These are phyloP conservation scores for Trametes cinnabarina DNA, from an alignment of 768 basidiomycete species.

Conservation along the genomic window DNA sequence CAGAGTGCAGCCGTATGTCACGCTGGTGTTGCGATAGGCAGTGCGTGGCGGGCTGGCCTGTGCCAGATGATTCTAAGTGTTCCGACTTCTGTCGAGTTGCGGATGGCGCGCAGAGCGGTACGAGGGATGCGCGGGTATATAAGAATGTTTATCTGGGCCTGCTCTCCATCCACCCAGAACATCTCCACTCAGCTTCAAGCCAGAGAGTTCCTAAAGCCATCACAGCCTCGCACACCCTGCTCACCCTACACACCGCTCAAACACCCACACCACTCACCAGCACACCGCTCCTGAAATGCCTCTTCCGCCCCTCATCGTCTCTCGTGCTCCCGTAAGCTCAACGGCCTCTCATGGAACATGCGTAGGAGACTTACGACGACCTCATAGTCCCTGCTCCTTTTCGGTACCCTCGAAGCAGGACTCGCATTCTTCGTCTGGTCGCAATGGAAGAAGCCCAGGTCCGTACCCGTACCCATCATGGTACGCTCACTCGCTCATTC, in stretches of 20 bases:
- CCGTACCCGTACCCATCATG: neutral
- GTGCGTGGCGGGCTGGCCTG: conserved; percentile 15
- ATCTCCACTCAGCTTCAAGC: conserved; percentile 6
- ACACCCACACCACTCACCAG: neutral
- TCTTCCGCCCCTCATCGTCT: conserved; percentile 15
- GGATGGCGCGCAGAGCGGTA: neutral
- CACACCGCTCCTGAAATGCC: conserved; percentile 5
- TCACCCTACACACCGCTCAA: too few species aligned
- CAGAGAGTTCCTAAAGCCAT: neutral
- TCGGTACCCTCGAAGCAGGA: conserved; percentile 23
- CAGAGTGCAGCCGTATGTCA: neutral
- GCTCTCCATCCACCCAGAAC: conserved; percentile 18
- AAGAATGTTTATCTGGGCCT: conserved; percentile 16
- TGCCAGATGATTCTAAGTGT: conserved; percentile 19
- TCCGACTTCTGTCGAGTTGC: conserved; percentile 17
- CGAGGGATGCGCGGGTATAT: conserved; percentile 9
- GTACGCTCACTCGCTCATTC: neutral
- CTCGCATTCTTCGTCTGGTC: conserved; percentile 23
- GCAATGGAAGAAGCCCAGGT: conserved; percentile 28
- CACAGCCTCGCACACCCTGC: neutral
- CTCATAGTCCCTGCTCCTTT: conserved; percentile 26
- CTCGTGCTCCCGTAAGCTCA: conserved; percentile 24
- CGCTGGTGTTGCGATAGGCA: conserved; percentile 1
- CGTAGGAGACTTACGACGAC: neutral
- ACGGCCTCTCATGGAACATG: too few species aligned